Evolutionary conservation across 495 filamentous ascomycete species (phyloP).

Genomic region (Hypoxylon rickii): DNA sequence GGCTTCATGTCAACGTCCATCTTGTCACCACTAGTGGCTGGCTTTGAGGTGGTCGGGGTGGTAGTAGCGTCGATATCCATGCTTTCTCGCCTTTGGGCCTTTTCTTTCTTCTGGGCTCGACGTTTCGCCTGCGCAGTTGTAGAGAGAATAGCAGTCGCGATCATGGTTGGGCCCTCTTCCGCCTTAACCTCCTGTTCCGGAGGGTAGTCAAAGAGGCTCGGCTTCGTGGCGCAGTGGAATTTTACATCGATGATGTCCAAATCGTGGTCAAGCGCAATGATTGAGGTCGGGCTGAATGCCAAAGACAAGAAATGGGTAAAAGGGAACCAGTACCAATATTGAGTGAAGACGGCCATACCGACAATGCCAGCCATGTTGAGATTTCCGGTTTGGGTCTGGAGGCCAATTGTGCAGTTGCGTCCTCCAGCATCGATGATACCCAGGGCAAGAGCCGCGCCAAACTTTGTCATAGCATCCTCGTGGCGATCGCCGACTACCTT

Average conservation of each 20-base stretch:
- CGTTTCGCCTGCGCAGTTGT: constrained; percentile 97
- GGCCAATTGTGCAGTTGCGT: constrained; percentile 95
- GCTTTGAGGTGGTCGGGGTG: constrained; percentile 67
- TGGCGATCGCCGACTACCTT: constrained; percentile 94
- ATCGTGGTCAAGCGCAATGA: constrained; percentile 92
- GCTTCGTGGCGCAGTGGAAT: constrained; percentile 90
- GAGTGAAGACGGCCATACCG: constrained; percentile 96
- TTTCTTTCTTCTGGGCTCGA: constrained; percentile 77
- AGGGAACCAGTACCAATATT: constrained; percentile 99
- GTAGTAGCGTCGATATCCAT: constrained; percentile 89
- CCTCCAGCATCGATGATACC: constrained; percentile 99
- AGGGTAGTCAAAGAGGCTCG: constrained; percentile 96
- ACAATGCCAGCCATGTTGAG: constrained; percentile 97
- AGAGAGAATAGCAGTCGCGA: constrained; percentile 94
- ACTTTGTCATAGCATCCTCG: constrained; percentile 99
- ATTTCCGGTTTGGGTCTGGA: constrained; percentile 97
- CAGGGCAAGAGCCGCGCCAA: constrained; percentile 88
- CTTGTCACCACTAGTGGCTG: constrained; percentile 69
- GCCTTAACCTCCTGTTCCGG: constrained; percentile 93
- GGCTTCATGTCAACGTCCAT: constrained; percentile 84
- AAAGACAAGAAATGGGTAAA: constrained; percentile 96
- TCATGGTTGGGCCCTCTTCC: constrained; percentile 89
- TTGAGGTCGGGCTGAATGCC: constrained; percentile 89
- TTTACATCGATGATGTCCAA: constrained; percentile 95
- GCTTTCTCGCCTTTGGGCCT: constrained; percentile 73